Conservation (phyloP, 208 protist genomes). For the Porcisia deanei region DNA sequence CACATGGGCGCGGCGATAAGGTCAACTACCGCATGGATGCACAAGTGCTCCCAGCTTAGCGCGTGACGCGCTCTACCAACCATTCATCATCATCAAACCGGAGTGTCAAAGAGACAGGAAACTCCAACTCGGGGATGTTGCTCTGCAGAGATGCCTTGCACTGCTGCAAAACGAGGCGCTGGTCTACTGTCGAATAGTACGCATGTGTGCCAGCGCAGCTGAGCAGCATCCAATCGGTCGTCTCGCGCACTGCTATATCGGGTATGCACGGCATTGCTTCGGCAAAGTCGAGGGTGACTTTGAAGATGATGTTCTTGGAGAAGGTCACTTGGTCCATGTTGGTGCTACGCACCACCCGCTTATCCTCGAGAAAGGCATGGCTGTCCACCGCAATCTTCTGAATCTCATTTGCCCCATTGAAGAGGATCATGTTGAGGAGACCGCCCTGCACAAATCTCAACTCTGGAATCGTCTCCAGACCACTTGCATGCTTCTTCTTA, state of each 20-base stretch:
- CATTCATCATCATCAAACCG: conserved; percentile 55
- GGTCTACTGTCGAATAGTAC: conserved; percentile 78
- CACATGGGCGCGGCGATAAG: background rate
- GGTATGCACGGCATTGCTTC: conserved; percentile 60
- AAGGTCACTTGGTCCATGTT: conserved; percentile 79
- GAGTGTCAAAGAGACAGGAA: conserved; percentile 62
- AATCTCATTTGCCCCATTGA: conserved; percentile 39
- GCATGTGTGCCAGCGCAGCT: conserved; percentile 55
- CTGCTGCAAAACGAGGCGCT: conserved; percentile 71
- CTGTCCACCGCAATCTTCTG: conserved; percentile 38
- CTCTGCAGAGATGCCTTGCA: conserved; percentile 67
- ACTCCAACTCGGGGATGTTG: conserved; percentile 51
- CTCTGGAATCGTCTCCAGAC: conserved; percentile 57
- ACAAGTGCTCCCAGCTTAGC: conserved; percentile 17
- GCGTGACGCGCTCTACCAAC: conserved; percentile 64
- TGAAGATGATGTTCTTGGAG: conserved; percentile 57
- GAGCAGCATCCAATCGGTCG: conserved; percentile 79
- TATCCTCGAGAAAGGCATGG: conserved; percentile 58
- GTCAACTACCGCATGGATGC: background rate
- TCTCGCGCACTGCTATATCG: conserved; percentile 80
- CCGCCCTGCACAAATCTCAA: conserved; percentile 63
- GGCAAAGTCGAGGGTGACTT: conserved; percentile 71
- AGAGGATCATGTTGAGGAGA: conserved; percentile 64
- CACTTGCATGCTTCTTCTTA: conserved; percentile 34
- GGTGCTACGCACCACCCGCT: conserved; percentile 44